Base-by-base conservation (phyloP, 805 yeast species). In the Pichia heedii region DNA sequence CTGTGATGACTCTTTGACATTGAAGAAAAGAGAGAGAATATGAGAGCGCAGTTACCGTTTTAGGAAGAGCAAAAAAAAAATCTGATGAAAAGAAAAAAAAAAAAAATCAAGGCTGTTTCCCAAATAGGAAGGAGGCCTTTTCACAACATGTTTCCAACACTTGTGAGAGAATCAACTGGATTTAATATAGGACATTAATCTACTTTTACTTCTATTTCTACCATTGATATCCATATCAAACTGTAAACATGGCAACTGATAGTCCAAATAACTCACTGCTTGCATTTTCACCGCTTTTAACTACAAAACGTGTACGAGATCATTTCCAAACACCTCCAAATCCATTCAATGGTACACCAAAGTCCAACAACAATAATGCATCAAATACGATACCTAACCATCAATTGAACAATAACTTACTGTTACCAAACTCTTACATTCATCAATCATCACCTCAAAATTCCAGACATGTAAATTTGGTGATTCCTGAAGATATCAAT, bases 281-380 rank as follows among this genome's bases (percentile, higher is more conserved):
- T 39, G 81, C 81, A 22, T 81, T 84, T 22, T 81, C 89, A 3
- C 90, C 93, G 0, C 65, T 77, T 51, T 67, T 82, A 26, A 64
- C 69, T 4, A 57, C 58, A 38, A 53, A 56, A 39, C 50, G 54
- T 26, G 52, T 61, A 18, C 52, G 54, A 41, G 68, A 63, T 45
- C 57, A 58, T 34, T 61, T 62, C 40, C 61, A 58, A 33, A 64
- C 68, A 11, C 67, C 69, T 4, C 66, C 66, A 12, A 60, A 58
- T 42, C 46, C 41, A 3, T 22, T 36, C 9, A 39, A 44, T 26
- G 27, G 29, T 19, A 29, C 19, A 13, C 36, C 16, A 19, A 21
- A 32, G 30, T 33, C 47, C 47, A 34, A 49, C 50, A 44, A 19
- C 59, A 45, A 18, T 19, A 34, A 20, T 13, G 33, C n/a, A n/a